phyloP scores from a whole-genome alignment of 108 stramenopile species.

The Schizochytrium sp. region DNA sequence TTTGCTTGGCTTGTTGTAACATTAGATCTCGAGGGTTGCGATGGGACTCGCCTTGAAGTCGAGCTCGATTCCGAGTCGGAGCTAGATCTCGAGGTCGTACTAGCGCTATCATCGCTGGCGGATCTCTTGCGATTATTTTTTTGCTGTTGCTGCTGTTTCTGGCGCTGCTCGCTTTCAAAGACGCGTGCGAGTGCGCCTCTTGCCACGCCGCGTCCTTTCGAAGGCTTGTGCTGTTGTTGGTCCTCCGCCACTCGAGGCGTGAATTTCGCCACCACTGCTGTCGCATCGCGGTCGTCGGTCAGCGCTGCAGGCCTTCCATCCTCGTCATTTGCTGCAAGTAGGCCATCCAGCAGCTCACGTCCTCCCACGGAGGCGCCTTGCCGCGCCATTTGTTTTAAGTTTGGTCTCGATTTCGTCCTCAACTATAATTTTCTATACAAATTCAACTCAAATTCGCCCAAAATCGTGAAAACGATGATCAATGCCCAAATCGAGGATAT shows the following conservation, averaged over 20 bases:
- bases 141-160: neutral
- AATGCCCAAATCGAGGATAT: neutral
- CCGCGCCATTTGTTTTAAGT: slow-evolving; percentile 4
- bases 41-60: neutral
- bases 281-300: neutral
- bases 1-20: too few relatives aligned
- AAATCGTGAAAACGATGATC: neutral
- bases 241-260: neutral
- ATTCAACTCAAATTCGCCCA: too few relatives aligned
- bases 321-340: neutral
- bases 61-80: slow-evolving; percentile 21
- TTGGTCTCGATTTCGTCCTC: neutral
- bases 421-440: too few relatives aligned
- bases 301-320: neutral
- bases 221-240: neutral
- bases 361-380: neutral
- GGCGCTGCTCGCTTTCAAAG: slow-evolving; percentile 7
- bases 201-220: neutral
- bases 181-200: slow-evolving; percentile 4
- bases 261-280: neutral
- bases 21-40: too few relatives aligned
- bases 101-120: neutral
- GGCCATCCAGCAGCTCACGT: slow-evolving; percentile 17
- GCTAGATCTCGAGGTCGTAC: neutral
- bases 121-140: neutral